Base-by-base conservation (phyloP, 2,329 filamentous ascomycete species). In the Lecanosticta acicola region DNA sequence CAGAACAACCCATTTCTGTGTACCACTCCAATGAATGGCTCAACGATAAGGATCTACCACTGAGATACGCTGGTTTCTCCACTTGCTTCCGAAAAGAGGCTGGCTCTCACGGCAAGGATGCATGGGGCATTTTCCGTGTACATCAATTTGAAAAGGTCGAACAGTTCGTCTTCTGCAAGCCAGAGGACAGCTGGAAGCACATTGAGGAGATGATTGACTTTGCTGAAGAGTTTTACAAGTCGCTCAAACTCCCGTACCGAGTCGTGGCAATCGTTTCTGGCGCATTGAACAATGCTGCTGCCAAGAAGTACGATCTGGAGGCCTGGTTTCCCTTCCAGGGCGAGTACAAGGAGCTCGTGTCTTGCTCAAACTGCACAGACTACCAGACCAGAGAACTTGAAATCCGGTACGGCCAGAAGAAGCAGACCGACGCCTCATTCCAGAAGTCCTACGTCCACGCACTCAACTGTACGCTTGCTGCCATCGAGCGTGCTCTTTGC, bases 281-380 rank as follows among this genome's bases (percentile, higher is more conserved):
- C 3, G 93, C 93, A 0, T 72, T 98, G 61, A 95, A 94, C 72
- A 94, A 90, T 59, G 85, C 85, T 1, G 84, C 84, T 3, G 75
- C 87, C 20, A 96, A 95, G 78, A 98, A 98, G 71, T 90, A 84
- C 66, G 93, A 98, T 63, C 77, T 98, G 17, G 93, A 98, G 68
- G 91, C 93, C 2, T 94, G 89, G 87, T 95, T 94, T 68, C 89
- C 88, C 13, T 94, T 86, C 76, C 90, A 97, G 68, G 85, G 85
- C 60, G 93, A 97, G 70, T 98, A 97, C 78, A 97, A 97, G 55
- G 93, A 97, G 72, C 80, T 98, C 20, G 93, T 97, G 41, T 94
- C 87, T 16, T 95, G 90, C 78, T 94, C 88, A 51, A 98, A 98
- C 73, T 98, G 93, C 75, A 94, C 88, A 36, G 91, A 97, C 67